Conservation (phyloP, 208 protist genomes). For the Leptomonas pyrrhocoris region DNA sequence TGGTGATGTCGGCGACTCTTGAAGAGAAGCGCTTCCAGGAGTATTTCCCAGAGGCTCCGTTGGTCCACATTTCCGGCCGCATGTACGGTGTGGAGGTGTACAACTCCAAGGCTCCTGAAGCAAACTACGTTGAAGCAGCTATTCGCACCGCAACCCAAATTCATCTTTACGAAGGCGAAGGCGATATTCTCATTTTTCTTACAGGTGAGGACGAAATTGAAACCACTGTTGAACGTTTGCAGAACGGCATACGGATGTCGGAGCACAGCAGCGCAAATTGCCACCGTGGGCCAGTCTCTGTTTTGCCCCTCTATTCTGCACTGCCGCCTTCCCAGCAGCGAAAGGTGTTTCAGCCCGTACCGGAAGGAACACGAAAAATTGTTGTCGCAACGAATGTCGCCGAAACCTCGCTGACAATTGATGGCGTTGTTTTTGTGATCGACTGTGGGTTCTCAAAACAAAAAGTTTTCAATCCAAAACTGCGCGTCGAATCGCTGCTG, state of each 20-base stretch:
- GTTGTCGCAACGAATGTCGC: slow-evolving; percentile 99
- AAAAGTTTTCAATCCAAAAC: slow-evolving; percentile 97
- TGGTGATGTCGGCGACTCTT: slow-evolving; percentile 98
- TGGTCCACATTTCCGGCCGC: slow-evolving; percentile 98
- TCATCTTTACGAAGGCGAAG: slow-evolving; percentile 95
- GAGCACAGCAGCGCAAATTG: slow-evolving; percentile 77
- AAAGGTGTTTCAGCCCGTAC: slow-evolving; percentile 96
- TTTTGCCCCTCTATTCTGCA: slow-evolving; percentile 98
- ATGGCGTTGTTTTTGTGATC: slow-evolving; percentile 98
- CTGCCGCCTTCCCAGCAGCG: slow-evolving; percentile 97
- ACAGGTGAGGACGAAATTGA: slow-evolving; percentile 99
- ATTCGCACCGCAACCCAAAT: slow-evolving; percentile 98
- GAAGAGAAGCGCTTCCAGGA: slow-evolving; percentile 97
- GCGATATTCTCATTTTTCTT: slow-evolving; percentile 99
- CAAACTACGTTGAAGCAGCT: slow-evolving; percentile 97
- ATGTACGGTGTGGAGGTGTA: slow-evolving; percentile 94
- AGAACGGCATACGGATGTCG: slow-evolving; percentile 78
- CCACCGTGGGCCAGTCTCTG: slow-evolving; percentile 83
- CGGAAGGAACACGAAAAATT: slow-evolving; percentile 91
- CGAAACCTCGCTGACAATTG: slow-evolving; percentile 99
- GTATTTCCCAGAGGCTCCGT: slow-evolving; percentile 97
- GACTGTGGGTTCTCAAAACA: slow-evolving; percentile 98
- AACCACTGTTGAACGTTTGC: slow-evolving; percentile 96
- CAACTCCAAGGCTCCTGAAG: slow-evolving; percentile 86
- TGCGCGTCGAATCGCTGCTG: slow-evolving; percentile 97